Percentiles rank a stretch among this genome's conserved stretches.
Evolutionary conservation across 495 filamentous ascomycete species (phyloP).

Genomic region (Cladorrhinum samala): DNA sequence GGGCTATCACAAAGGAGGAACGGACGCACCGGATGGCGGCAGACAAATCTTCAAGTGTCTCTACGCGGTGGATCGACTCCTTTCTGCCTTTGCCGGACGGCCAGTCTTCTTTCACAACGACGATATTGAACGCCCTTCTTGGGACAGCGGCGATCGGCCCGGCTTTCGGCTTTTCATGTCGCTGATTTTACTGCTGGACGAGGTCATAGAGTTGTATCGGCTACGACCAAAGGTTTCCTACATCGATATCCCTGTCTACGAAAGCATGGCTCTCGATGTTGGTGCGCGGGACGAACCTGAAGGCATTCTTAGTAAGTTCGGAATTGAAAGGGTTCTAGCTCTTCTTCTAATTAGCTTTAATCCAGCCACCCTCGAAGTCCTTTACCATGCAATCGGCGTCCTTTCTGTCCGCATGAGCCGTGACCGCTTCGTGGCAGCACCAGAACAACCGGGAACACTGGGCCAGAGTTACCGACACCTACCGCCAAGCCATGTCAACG

Average conservation of each 20-base stretch:
- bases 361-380: constrained; percentile 57
- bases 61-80: constrained; percentile 62
- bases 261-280: constrained; percentile 54
- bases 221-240: constrained; percentile 46
- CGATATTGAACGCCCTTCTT: constrained; percentile 40
- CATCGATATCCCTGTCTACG: constrained; percentile 56
- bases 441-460: constrained; percentile 15
- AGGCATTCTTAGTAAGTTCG: constrained; percentile 41
- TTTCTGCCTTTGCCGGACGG: constrained; percentile 56
- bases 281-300: constrained; percentile 34
- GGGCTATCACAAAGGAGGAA: background rate
- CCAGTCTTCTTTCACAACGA: constrained; percentile 61
- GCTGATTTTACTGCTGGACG: constrained; percentile 50
- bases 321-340: constrained; percentile 28
- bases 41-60: constrained; percentile 55
- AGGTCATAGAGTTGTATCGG: constrained; percentile 62
- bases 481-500: constrained; percentile 50
- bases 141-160: constrained; percentile 30
- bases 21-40: background rate
- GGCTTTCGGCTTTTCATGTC: constrained; percentile 43
- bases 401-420: constrained; percentile 42
- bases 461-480: constrained; percentile 34
- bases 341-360: background rate
- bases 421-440: constrained; percentile 19
- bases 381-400: constrained; percentile 65